A percentile compares a stretch with the other conserved stretches of the same genome.
Conservation (phyloP, 192 early-diverging fungal genomes). For the Gamsiella multidivaricata region DNA sequence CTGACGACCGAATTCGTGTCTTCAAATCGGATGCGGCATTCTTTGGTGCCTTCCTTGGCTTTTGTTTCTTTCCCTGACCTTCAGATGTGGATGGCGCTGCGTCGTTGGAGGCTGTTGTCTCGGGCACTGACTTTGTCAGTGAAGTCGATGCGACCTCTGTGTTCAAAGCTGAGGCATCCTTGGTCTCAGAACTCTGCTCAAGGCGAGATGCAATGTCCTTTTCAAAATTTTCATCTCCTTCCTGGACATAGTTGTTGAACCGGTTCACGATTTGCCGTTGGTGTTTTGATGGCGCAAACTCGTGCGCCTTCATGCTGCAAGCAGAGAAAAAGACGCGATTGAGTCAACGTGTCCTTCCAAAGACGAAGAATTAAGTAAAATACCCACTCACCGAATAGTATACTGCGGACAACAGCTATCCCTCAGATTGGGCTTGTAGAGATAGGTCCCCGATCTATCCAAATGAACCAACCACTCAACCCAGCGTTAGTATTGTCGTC, state of each 20-base stretch:
- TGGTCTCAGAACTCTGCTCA: slow-evolving; percentile 26
- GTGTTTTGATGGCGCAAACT: slow-evolving; percentile 69
- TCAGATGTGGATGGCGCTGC: neutral
- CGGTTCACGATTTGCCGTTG: slow-evolving; percentile 76
- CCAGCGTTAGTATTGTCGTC: no score
- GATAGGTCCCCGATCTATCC: slow-evolving; percentile 69
- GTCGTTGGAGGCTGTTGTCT: neutral
- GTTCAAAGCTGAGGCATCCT: slow-evolving; percentile 11
- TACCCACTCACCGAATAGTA: slow-evolving; percentile 68
- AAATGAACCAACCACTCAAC: neutral
- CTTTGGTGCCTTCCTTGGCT: slow-evolving; percentile 39
- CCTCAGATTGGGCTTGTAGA: slow-evolving; percentile 78
- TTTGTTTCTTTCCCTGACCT: slow-evolving; percentile 41
- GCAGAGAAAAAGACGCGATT: neutral
- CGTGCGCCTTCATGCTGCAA: slow-evolving; percentile 61
- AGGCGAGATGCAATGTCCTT: slow-evolving; percentile 23
- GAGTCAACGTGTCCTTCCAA: neutral
- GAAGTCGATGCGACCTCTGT: neutral
- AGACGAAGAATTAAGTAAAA: neutral
- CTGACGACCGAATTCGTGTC: slow-evolving; percentile 41
- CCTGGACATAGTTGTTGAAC: slow-evolving; percentile 67
- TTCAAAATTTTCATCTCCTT: slow-evolving; percentile 44
- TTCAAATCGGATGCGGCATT: slow-evolving; percentile 39
- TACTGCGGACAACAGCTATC: slow-evolving; percentile 80
- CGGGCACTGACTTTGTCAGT: neutral